Evolutionary conservation across 345 rosid genomes (phyloP).

Genomic region (Camelina hispida): DNA sequence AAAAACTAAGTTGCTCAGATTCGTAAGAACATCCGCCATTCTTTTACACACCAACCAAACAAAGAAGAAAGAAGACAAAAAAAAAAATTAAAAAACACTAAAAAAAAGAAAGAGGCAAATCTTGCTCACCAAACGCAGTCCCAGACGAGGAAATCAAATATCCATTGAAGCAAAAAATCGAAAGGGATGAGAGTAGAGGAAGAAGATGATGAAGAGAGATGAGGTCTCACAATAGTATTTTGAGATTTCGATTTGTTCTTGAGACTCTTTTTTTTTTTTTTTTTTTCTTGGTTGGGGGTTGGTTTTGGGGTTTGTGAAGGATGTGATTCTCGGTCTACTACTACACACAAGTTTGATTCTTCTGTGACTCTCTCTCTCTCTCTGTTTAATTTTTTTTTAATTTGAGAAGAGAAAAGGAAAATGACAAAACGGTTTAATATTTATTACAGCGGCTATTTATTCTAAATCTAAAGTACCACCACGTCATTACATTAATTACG

Average conservation of each 20-base stretch:
- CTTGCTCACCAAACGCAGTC: slow-evolving; percentile 35
- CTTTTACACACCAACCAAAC: slow-evolving; percentile 46
- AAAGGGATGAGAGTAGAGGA: slow-evolving; percentile 20
- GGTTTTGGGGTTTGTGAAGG: slow-evolving; percentile 21
- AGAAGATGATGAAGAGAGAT: too few relatives aligned
- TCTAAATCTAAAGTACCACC: slow-evolving; percentile 37
- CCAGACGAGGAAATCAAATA: slow-evolving; percentile 47
- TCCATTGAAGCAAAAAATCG: slow-evolving; percentile 46
- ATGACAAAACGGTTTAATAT: slow-evolving; percentile 31
- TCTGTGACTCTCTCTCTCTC: not conserved
- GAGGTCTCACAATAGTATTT: slow-evolving; percentile 47
- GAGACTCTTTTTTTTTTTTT: slow-evolving; percentile 16
- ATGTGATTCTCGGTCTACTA: slow-evolving; percentile 35
- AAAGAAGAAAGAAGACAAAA: slow-evolving; percentile 12
- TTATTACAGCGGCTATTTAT: slow-evolving; percentile 36
- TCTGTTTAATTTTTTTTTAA: not conserved
- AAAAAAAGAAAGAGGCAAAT: not conserved
- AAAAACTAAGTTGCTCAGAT: slow-evolving; percentile 22
- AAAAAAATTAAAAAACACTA: not conserved
- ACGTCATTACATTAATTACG: slow-evolving; percentile 27
- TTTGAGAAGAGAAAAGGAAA: slow-evolving; percentile 24
- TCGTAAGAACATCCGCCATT: slow-evolving; percentile 36
- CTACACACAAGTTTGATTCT: slow-evolving; percentile 40
- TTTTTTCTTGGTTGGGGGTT: slow-evolving; percentile 12
- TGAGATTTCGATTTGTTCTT: slow-evolving; percentile 34